Conservation (phyloP, 2,329 filamentous ascomycete genomes). For the Verticillium tricorpus region DNA sequence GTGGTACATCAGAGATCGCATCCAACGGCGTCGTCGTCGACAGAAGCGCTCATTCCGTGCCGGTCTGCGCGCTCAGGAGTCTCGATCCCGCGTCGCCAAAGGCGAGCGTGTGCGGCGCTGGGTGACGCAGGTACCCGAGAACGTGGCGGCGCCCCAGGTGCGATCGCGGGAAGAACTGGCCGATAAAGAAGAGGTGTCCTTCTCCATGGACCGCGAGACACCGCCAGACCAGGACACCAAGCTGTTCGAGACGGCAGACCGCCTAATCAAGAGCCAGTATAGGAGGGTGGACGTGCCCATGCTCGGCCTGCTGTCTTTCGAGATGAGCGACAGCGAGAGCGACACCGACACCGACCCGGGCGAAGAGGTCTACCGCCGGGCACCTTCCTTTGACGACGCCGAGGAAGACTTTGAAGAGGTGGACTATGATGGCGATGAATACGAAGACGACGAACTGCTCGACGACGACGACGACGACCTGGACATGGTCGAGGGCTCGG, state of each 20-base stretch:
- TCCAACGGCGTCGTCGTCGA: slow-evolving; percentile 34
- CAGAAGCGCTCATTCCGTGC: slow-evolving; percentile 36
- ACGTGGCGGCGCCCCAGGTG: slow-evolving; percentile 24
- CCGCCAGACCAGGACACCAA: slow-evolving; percentile 36
- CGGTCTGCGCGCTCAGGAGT: slow-evolving; percentile 29
- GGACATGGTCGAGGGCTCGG: neutral
- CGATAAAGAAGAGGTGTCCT: slow-evolving; percentile 34
- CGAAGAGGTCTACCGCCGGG: slow-evolving; percentile 15
- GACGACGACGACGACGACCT: slow-evolving; percentile 6
- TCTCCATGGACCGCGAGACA: slow-evolving; percentile 34
- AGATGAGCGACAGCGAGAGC: slow-evolving; percentile 37
- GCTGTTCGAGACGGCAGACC: slow-evolving; percentile 39
- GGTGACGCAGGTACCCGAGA: slow-evolving; percentile 35
- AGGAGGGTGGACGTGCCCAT: slow-evolving; percentile 40
- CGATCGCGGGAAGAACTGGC: slow-evolving; percentile 17
- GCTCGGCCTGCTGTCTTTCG: slow-evolving; percentile 38
- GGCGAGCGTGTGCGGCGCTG: slow-evolving; percentile 37
- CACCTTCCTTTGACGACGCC: slow-evolving; percentile 20
- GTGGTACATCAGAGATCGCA: slow-evolving; percentile 45
- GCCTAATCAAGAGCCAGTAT: slow-evolving; percentile 43
- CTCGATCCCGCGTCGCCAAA: slow-evolving; percentile 28
- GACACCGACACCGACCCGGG: slow-evolving; percentile 18
- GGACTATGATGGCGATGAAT: slow-evolving; percentile 13
- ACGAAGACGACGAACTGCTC: slow-evolving; percentile 11
- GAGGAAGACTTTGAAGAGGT: slow-evolving; percentile 19